Conservation (phyloP, 129 eudicot genomes). For the Helianthus tuberosus region DNA sequence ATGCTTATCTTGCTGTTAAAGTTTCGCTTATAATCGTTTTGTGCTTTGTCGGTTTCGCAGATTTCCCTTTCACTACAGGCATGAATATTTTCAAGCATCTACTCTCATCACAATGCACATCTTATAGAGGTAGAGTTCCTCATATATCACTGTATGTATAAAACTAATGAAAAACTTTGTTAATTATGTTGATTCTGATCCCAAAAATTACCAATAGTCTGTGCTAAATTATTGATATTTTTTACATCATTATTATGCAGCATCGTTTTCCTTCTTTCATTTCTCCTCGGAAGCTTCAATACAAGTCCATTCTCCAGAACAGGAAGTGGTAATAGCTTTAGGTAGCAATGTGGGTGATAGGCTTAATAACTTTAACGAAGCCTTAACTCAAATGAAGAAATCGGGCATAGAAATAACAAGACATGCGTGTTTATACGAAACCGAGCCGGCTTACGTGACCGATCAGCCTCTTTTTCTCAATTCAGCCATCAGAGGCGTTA, state of each 20-base stretch:
- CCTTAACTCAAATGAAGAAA: constrained; percentile 66
- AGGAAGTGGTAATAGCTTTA: constrained; percentile 85
- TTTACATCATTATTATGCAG: constrained; percentile 36
- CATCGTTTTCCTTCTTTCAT: constrained; percentile 51
- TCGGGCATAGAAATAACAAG: constrained; percentile 72
- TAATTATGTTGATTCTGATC: not conserved
- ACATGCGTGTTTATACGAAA: constrained; percentile 89
- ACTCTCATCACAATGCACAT: constrained; percentile 36
- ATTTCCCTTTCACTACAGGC: not conserved
- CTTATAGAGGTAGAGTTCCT: constrained; percentile 46
- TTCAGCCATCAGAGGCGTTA: constrained; percentile 82
- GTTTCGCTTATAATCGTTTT: constrained; percentile 10
- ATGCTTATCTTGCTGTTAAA: not conserved
- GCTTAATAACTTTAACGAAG: constrained; percentile 73
- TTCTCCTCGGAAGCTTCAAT: constrained; percentile 47
- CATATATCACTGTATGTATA: not conserved
- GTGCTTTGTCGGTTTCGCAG: constrained; percentile 25
- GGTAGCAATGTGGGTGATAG: constrained; percentile 92
- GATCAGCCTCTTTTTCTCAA: constrained; percentile 93
- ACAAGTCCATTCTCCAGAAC: constrained; percentile 72
- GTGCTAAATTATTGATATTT: not conserved
- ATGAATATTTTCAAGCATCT: constrained; percentile 63
- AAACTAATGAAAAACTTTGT: not conserved
- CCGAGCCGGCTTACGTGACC: constrained; percentile 89
- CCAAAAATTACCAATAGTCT: not conserved